These are phyloP conservation scores for Phlebopus sp. DNA, from an alignment of 1,284 basidiomycete species.

Conservation along the genomic window DNA sequence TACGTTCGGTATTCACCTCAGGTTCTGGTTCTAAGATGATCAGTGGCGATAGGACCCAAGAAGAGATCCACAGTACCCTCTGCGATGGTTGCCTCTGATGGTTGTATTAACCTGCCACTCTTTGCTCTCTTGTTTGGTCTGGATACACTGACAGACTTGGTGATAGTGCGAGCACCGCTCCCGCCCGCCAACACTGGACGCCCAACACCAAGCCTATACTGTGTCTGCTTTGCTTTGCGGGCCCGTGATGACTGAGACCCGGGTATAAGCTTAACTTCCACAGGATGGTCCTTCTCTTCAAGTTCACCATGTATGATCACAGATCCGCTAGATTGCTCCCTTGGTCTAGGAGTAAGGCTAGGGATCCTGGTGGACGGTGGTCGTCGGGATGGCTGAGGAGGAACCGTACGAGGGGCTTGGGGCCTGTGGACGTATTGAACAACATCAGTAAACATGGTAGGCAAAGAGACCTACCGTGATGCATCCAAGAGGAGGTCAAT, in stretches of 20 bases:
- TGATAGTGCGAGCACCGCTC: slow-evolving; percentile 58
- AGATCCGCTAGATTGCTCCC: slow-evolving; percentile 41
- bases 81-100: slow-evolving; percentile 53
- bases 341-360: slow-evolving; percentile 35
- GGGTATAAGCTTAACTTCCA: slow-evolving; percentile 22
- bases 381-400: slow-evolving; percentile 34
- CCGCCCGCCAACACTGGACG: slow-evolving; percentile 63
- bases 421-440: slow-evolving; percentile 22
- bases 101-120: slow-evolving; percentile 48
- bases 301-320: slow-evolving; percentile 53
- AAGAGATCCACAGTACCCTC: slow-evolving; percentile 43
- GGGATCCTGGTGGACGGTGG: slow-evolving; percentile 42
- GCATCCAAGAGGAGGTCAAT: slow-evolving; percentile 69
- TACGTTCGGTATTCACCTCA: slow-evolving; percentile 17
- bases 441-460: slow-evolving; percentile 2
- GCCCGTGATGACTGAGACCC: slow-evolving; percentile 43
- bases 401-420: slow-evolving; percentile 24
- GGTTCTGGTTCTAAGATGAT: slow-evolving; percentile 34
- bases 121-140: slow-evolving; percentile 46
- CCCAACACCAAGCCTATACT: slow-evolving; percentile 69
- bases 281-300: slow-evolving; percentile 26
- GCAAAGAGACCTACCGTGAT: slow-evolving; percentile 36
- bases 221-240: slow-evolving; percentile 68
- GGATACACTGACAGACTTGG: slow-evolving; percentile 51
- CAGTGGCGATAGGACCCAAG: slow-evolving; percentile 7